Base-by-base conservation (phyloP, 2,329 filamentous ascomycete species). In the Epichloe gansuensis region DNA sequence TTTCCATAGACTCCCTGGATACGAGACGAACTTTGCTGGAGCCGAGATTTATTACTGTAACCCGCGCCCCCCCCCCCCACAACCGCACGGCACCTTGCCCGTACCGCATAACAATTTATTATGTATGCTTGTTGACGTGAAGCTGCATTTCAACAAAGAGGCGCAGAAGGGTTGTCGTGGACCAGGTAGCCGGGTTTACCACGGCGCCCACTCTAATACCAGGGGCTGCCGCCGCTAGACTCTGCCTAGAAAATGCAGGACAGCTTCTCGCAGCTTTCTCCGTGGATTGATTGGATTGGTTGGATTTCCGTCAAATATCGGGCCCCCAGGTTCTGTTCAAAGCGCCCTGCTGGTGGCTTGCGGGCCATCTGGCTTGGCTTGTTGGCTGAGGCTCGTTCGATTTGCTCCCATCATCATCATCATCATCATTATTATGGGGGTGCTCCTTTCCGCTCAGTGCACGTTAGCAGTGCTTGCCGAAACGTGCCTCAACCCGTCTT, bases 251-350 rank as follows among this genome's bases (percentile, higher is more conserved):
- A 43, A 43, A 44, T 34, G 15, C 44, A 44, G 52, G 49, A 51
- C 48, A 43, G 44, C 44, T 51, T 48, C 31, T 13, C 42, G 47
- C 47, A 39, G 27, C 27, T n/a, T 13, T 35, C 40, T n/a, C 40
- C 6, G 31, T 31, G 43, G 3, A n/a, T 36, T 41, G 52, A 53
- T 51, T 34, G 40, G 5, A 21, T 44, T 41, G 52, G 51, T 51
- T 34, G 44, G 44, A 50, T 34, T 51, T n/a, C 49, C 52, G 52
- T 49, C 39, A 51, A 51, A 49, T 51, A 12, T 54, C 52, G 49
- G 52, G 9, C 49, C 3, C 45, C 35, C 34, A 25, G 36, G 25
- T 31, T 35, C 35, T 43, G 43, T 25, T 27, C 48, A 40, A 34
- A 34, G 15, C 25, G 38, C n/a, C 31, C 42, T 44, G 42, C 11